These are phyloP conservation scores for Citrus australasica DNA, from an alignment of 345 rosid species.

Conservation along the genomic window DNA sequence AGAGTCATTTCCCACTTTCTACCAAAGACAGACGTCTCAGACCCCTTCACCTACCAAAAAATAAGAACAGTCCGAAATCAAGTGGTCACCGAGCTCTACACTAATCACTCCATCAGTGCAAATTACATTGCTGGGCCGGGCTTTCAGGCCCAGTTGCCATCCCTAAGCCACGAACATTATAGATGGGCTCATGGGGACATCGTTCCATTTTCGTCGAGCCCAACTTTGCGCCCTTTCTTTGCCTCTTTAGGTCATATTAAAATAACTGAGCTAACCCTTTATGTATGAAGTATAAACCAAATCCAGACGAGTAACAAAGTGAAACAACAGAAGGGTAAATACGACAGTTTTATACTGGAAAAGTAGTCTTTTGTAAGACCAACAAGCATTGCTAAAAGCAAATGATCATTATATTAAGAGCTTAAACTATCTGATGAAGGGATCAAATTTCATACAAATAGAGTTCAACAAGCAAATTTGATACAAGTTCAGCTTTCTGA, in stretches of 20 bases:
- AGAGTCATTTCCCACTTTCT: neutral
- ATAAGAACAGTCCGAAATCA: neutral
- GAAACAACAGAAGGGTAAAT: too few species aligned
- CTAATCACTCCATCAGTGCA: conserved; percentile 11
- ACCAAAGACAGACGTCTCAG: conserved; percentile 4
- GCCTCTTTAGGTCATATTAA: too few species aligned
- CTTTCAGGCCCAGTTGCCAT: neutral
- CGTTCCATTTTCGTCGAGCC: too few species aligned
- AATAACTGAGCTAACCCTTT: too few species aligned
- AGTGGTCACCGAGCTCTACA: neutral
- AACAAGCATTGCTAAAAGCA: neutral
- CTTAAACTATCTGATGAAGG: neutral
- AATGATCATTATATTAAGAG: neutral
- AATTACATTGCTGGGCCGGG: conserved; percentile 11
- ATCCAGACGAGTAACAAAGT: too few species aligned
- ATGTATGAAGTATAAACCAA: too few species aligned
- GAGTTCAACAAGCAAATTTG: conserved; percentile 3
- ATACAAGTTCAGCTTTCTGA: neutral
- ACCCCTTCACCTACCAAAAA: neutral
- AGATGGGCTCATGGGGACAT: too few species aligned
- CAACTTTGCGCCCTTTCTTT: too few species aligned
- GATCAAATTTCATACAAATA: neutral
- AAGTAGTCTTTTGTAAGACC: neutral
- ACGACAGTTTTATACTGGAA: too few species aligned
- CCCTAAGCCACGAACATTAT: too few species aligned